These are phyloP conservation scores for Anisodus acutangulus DNA, from an alignment of 257 asterid genomes.

Conservation along the genomic window DNA sequence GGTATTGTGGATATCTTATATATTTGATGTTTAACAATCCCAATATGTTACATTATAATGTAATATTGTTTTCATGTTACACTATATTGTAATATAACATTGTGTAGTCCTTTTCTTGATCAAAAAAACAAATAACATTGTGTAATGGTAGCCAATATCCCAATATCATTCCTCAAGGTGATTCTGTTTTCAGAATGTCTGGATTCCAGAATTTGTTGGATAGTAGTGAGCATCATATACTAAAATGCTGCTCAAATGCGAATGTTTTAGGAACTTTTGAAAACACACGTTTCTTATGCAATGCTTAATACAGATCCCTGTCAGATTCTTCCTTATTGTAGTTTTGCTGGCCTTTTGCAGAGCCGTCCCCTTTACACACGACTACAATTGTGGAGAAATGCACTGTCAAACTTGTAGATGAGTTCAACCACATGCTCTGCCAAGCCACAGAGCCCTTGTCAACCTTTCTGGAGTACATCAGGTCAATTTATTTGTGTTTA, in stretches of 20 bases:
- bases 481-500: slow-evolving; percentile 48
- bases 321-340: background rate
- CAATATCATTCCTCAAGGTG: slow-evolving; percentile 4
- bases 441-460: slow-evolving; percentile 95
- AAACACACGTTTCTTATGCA: background rate
- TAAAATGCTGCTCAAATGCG: background rate
- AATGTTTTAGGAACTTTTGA: background rate
- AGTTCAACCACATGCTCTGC: slow-evolving; percentile 84
- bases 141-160: background rate
- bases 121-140: background rate
- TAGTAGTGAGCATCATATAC: background rate
- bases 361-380: slow-evolving; percentile 93
- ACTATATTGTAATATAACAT: background rate
- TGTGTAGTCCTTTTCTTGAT: too few species aligned
- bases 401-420: slow-evolving; percentile 89
- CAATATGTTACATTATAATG: background rate
- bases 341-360: slow-evolving; percentile 44
- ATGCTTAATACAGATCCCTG: background rate
- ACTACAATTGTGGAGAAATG: slow-evolving; percentile 98
- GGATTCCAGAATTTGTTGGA: background rate
- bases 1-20: too few species aligned
- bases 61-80: background rate
- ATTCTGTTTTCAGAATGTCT: slow-evolving; percentile 5
- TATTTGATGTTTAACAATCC: background rate
- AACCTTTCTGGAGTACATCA: slow-evolving; percentile 82